Conservation (phyloP, 345 rosid genomes). For the Salix brachista region DNA sequence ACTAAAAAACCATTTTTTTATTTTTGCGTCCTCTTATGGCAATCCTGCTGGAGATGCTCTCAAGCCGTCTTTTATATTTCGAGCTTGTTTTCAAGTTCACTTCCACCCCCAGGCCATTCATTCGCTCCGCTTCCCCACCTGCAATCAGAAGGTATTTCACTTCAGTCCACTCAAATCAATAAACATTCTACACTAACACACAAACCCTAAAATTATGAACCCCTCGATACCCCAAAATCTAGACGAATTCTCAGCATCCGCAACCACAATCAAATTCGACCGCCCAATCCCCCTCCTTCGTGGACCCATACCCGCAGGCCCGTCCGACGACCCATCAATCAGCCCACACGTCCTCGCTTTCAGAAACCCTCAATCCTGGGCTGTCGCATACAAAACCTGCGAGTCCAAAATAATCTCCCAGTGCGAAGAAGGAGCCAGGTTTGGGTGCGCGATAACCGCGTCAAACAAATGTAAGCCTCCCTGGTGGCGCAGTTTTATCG, state of each 20-base stretch:
- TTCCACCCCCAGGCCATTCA: too few species aligned
- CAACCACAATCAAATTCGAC: conserved; percentile 52
- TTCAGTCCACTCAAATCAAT: background rate
- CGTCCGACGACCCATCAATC: conserved; percentile 33
- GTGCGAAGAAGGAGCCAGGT: conserved; percentile 72
- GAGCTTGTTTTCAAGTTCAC: too few species aligned
- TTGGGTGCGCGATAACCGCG: conserved; percentile 79
- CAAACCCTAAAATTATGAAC: conserved; percentile 8
- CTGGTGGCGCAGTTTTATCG: conserved; percentile 60
- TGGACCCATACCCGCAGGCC: conserved; percentile 50
- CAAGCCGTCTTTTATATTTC: too few species aligned
- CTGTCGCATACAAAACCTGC: conserved; percentile 44
- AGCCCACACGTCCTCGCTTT: conserved; percentile 66
- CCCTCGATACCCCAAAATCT: conserved; percentile 14
- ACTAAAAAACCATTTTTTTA: too few species aligned
- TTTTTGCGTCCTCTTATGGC: too few species aligned
- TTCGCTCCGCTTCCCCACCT: background rate
- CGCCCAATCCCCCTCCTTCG: conserved; percentile 63
- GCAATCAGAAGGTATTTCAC: background rate
- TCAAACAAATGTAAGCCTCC: conserved; percentile 70
- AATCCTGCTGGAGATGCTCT: too few species aligned
- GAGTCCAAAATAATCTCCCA: conserved; percentile 47
- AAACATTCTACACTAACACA: background rate
- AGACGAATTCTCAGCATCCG: conserved; percentile 58
- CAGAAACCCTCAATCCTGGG: conserved; percentile 57